Conservation (phyloP, 2,329 filamentous ascomycete genomes). For the Trichophyton schoenleinii region DNA sequence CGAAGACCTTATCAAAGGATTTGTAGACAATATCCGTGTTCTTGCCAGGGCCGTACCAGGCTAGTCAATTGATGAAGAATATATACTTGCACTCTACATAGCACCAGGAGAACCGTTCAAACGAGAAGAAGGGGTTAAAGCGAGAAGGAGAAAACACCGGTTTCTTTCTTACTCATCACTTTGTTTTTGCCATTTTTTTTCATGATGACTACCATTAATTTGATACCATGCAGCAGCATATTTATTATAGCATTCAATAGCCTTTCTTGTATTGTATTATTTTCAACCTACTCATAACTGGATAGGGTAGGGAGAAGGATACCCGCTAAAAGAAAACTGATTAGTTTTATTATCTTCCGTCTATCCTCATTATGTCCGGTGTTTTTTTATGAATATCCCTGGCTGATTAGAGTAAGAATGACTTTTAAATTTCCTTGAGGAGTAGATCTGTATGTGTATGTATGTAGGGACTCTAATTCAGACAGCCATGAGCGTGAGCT, state of each 20-base stretch:
- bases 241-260: neutral
- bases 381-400: neutral
- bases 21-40: slow-evolving; percentile 38
- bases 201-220: neutral
- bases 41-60: slow-evolving; percentile 31
- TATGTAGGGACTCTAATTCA: neutral
- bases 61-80: neutral
- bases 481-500: neutral
- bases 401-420: neutral
- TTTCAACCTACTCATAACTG: neutral
- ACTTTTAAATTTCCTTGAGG: neutral
- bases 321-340: neutral
- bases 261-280: neutral
- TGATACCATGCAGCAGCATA: neutral
- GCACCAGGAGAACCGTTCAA: neutral
- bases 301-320: neutral
- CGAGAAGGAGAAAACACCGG: neutral
- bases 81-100: neutral
- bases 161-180: neutral
- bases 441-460: neutral
- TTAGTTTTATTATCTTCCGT: neutral
- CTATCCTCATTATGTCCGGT: neutral
- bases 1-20: slow-evolving; percentile 36
- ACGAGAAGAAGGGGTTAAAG: neutral
- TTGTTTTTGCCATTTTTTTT: neutral